A percentile compares a stretch with the other conserved stretches of the same genome.
Evolutionary conservation across 2,329 filamentous ascomycete genomes (phyloP).

Genomic region (Aspergillus sp.): DNA sequence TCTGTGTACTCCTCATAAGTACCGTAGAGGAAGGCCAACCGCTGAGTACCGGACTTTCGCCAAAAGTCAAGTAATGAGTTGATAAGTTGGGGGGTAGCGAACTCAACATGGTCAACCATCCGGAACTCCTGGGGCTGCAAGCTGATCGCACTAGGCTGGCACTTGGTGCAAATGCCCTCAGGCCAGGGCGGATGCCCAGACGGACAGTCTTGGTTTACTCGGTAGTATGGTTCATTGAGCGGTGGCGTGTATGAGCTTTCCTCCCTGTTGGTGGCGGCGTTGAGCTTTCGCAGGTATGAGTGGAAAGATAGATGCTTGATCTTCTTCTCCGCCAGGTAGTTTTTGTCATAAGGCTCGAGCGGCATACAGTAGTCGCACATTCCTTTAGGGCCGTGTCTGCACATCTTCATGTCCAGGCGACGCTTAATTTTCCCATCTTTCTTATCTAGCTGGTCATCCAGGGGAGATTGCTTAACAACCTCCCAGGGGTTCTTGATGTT

Average conservation of each 20-base stretch:
- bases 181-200: slow-evolving; percentile 92
- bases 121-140: slow-evolving; percentile 89
- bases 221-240: slow-evolving; percentile 85
- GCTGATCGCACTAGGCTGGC: slow-evolving; percentile 94
- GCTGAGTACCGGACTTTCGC: slow-evolving; percentile 77
- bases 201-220: slow-evolving; percentile 83
- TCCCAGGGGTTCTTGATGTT: slow-evolving; percentile 90
- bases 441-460: slow-evolving; percentile 84
- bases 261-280: slow-evolving; percentile 92
- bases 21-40: slow-evolving; percentile 87
- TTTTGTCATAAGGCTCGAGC: slow-evolving; percentile 84
- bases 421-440: slow-evolving; percentile 84
- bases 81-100: slow-evolving; percentile 77
- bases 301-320: slow-evolving; percentile 99
- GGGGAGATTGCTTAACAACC: slow-evolving; percentile 74
- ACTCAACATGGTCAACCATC: slow-evolving; percentile 98
- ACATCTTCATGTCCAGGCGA: slow-evolving; percentile 75
- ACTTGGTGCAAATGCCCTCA: slow-evolving; percentile 96
- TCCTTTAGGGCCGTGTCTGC: slow-evolving; percentile 89
- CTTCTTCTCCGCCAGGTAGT: slow-evolving; percentile 88
- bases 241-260: slow-evolving; percentile 97
- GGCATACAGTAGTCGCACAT: slow-evolving; percentile 99
- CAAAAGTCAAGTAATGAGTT: slow-evolving; percentile 90
- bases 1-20: slow-evolving; percentile 86
- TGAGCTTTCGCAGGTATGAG: slow-evolving; percentile 88